phyloP scores from a whole-genome alignment of 768 basidiomycete species.

The Panellus pusillus region DNA sequence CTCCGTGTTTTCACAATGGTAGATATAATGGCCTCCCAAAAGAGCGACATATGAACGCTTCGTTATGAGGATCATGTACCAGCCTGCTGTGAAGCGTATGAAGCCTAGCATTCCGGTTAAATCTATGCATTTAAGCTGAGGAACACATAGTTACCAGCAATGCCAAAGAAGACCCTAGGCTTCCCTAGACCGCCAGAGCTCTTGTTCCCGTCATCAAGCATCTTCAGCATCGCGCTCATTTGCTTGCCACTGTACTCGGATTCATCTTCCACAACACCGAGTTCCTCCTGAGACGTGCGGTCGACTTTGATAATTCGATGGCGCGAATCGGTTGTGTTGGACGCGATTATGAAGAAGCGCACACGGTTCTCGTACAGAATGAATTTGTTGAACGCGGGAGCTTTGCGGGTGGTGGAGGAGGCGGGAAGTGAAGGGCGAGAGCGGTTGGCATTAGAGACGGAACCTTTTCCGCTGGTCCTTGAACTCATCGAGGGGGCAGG shows the following conservation, averaged over 20 bases:
- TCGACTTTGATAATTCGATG: constrained; percentile 95
- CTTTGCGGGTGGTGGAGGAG: constrained; percentile 14
- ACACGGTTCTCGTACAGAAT: constrained; percentile 91
- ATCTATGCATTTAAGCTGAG: background rate
- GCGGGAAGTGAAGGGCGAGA: constrained; percentile 16
- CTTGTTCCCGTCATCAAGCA: constrained; percentile 95
- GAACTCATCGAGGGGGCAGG: constrained; percentile 19
- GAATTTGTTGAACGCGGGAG: constrained; percentile 72
- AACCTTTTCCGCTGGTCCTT: constrained; percentile 10
- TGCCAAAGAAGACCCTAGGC: constrained; percentile 76
- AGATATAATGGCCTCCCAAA: constrained; percentile 93
- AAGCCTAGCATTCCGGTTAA: constrained; percentile 59
- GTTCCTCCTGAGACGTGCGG: constrained; percentile 72
- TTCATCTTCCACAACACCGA: constrained; percentile 83
- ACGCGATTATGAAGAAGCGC: constrained; percentile 90
- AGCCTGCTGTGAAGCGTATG: constrained; percentile 90
- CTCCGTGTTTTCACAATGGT: constrained; percentile 92
- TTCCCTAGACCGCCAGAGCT: constrained; percentile 83
- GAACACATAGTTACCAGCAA: constrained; percentile 58
- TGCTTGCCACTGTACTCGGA: constrained; percentile 86
- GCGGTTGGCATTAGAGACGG: constrained; percentile 4
- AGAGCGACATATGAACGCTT: constrained; percentile 92
- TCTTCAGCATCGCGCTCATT: constrained; percentile 88
- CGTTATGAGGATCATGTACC: constrained; percentile 91
- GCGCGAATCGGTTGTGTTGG: constrained; percentile 82